Percentiles rank a stretch among this genome's conserved stretches.
Evolutionary conservation across 2,329 filamentous ascomycete species (phyloP).

Genomic region (Beauveria sp.): DNA sequence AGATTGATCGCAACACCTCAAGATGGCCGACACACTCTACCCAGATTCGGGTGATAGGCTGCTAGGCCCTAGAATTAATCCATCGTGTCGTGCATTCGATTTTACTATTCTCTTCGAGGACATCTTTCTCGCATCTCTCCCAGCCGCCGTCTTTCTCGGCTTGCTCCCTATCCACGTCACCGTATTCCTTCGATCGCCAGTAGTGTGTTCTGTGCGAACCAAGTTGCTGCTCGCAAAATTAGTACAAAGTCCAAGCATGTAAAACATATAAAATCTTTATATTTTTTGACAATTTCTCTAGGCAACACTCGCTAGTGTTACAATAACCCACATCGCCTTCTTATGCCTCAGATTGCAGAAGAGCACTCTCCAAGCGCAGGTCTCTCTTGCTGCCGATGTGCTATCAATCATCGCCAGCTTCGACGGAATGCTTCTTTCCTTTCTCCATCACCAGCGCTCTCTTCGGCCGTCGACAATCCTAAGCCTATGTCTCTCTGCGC

Average conservation of each 20-base stretch:
- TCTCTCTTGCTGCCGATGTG: background rate
- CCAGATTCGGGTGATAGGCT: background rate
- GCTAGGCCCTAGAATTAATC: background rate
- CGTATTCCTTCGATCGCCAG: background rate
- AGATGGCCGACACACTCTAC: background rate
- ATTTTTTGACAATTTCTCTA: background rate
- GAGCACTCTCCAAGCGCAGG: background rate
- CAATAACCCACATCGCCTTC: background rate
- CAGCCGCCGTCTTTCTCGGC: background rate
- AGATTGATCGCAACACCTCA: background rate
- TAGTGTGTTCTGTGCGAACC: background rate
- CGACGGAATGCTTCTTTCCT: background rate
- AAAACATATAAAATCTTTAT: background rate
- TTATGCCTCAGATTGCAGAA: background rate
- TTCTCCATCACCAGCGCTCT: background rate
- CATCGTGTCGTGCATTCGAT: background rate
- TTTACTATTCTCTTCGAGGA: background rate
- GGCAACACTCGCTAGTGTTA: background rate
- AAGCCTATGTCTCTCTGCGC: background rate
- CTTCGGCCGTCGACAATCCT: background rate
- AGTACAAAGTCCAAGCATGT: background rate
- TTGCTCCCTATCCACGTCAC: background rate
- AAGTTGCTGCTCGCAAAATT: background rate
- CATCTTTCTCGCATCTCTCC: background rate
- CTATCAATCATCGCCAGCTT: background rate